phyloP scores from a whole-genome alignment of 163 green algal species.

The Chloromonas sp. region DNA sequence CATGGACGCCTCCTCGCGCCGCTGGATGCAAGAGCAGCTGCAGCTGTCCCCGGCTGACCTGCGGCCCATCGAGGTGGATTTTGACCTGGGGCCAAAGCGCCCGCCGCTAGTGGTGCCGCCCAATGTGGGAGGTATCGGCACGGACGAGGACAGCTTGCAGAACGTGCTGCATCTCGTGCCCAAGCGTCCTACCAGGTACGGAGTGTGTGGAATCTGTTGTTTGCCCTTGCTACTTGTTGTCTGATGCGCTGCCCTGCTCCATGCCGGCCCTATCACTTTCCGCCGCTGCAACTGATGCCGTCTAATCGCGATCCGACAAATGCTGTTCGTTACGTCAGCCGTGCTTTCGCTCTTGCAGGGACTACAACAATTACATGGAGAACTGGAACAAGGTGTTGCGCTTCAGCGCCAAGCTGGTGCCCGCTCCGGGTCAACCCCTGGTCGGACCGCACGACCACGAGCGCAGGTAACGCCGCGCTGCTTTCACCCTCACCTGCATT shows the following conservation, averaged over 20 bases:
- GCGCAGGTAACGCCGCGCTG: conserved; percentile 18
- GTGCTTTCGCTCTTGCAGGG: neutral
- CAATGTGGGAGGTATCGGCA: conserved; percentile 31
- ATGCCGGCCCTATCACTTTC: no score
- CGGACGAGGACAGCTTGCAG: conserved; percentile 47
- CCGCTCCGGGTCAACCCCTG: conserved; percentile 14
- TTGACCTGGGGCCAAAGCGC: conserved; percentile 21
- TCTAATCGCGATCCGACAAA: no score
- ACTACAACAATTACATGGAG: conserved; percentile 15
- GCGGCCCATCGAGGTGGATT: conserved; percentile 27
- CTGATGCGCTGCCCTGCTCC: no score
- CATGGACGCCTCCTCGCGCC: conserved; percentile 44
- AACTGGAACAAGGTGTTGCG: conserved; percentile 39
- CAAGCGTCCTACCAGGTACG: conserved; percentile 11
- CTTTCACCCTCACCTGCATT: no score
- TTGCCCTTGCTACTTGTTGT: no score
- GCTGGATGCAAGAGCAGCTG: conserved; percentile 35
- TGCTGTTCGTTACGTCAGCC: no score
- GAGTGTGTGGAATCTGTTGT: no score
- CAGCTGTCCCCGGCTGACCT: neutral
- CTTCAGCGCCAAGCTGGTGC: conserved; percentile 28
- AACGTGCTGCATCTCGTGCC: conserved; percentile 42
- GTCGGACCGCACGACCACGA: conserved; percentile 22
- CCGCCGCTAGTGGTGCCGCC: conserved; percentile 20
- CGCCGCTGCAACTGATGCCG: no score